These are phyloP conservation scores for Starmerella tilneyi DNA, from an alignment of 805 yeast genomes.

Conservation along the genomic window DNA sequence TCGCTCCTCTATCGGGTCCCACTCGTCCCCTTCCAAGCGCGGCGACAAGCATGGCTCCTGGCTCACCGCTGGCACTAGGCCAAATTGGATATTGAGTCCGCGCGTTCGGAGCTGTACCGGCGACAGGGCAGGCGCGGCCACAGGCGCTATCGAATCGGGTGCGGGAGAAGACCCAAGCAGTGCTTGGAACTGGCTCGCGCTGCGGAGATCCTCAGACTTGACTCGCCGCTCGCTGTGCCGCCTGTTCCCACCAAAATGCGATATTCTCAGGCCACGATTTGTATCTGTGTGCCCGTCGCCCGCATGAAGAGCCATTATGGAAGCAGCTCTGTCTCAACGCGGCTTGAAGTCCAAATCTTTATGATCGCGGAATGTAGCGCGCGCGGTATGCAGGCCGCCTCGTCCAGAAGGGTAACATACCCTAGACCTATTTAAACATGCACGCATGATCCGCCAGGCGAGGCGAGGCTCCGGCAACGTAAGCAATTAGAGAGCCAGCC, in stretches of 20 bases:
- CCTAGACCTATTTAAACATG: background rate
- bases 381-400: background rate
- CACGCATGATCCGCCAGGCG: too few relatives aligned
- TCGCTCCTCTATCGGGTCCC: constrained; percentile 11
- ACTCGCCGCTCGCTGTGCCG: background rate
- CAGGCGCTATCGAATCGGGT: background rate
- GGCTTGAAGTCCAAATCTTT: background rate
- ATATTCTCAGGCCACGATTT: background rate
- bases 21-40: constrained; percentile 3
- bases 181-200: background rate
- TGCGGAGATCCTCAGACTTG: background rate
- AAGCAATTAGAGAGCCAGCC: too few relatives aligned
- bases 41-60: background rate
- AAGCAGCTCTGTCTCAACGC: background rate
- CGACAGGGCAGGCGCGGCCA: background rate
- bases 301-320: background rate
- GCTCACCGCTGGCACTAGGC: background rate
- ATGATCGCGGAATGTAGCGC: background rate
- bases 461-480: too few relatives aligned
- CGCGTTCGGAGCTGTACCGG: background rate
- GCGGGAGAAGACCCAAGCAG: background rate
- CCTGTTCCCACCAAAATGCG: background rate
- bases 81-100: constrained; percentile 17
- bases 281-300: background rate
- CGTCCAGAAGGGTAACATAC: background rate